These are phyloP conservation scores for Leccinum incarnatum DNA, from an alignment of 768 basidiomycete species.

Conservation along the genomic window DNA sequence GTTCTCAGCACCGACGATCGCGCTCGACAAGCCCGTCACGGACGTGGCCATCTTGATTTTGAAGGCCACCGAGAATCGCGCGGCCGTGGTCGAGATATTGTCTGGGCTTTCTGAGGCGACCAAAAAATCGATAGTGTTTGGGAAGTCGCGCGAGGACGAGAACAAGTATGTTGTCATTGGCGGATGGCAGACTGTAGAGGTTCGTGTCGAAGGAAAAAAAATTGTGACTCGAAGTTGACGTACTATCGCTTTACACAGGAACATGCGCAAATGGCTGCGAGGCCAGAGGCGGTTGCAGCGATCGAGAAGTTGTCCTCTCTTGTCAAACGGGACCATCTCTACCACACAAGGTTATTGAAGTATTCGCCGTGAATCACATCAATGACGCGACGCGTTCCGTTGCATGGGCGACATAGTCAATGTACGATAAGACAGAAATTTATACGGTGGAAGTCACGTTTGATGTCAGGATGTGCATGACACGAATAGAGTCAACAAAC, in stretches of 20 bases:
- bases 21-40: slow-evolving; percentile 25
- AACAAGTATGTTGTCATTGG: slow-evolving; percentile 19
- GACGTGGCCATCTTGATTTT: slow-evolving; percentile 16
- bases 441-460: background rate
- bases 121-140: slow-evolving; percentile 17
- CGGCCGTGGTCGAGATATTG: slow-evolving; percentile 9
- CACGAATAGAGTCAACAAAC: background rate
- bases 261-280: slow-evolving; percentile 7
- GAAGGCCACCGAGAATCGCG: slow-evolving; percentile 25
- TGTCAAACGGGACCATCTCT: slow-evolving; percentile 12
- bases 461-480: background rate
- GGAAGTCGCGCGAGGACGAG: slow-evolving; percentile 18
- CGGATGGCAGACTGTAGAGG: slow-evolving; percentile 27
- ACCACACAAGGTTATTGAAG: slow-evolving; percentile 10
- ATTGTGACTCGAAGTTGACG: background rate
- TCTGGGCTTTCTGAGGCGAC: slow-evolving; percentile 11
- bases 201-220: slow-evolving; percentile 1
- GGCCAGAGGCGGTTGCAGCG: slow-evolving; percentile 5
- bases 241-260: slow-evolving; percentile 11
- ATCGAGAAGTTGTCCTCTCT: slow-evolving; percentile 15
- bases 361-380: background rate
- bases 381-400: background rate
- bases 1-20: slow-evolving; percentile 15
- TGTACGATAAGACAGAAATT: no score
- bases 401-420: background rate